A percentile compares a stretch with the other conserved stretches of the same genome.
phyloP scores from a whole-genome alignment of 352 stramenopile species.

The Globisporangium nodosum region DNA sequence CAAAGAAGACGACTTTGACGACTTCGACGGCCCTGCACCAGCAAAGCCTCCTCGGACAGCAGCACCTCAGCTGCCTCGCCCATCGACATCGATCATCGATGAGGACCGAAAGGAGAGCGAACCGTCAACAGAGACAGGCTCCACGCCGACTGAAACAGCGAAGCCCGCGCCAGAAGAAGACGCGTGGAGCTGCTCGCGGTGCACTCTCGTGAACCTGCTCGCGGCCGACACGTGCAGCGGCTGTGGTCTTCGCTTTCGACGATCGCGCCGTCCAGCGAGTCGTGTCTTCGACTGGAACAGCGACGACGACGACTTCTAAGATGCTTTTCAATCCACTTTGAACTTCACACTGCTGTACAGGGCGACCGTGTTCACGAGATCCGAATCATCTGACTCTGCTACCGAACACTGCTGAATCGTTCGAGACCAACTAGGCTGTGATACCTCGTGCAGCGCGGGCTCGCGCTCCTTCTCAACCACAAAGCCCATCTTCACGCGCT shows the following conservation, averaged over 20 bases:
- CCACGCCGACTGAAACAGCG: background rate
- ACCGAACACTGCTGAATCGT: too few species aligned
- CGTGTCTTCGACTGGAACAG: slow-evolving; percentile 31
- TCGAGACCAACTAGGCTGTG: too few species aligned
- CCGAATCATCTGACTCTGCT: too few species aligned
- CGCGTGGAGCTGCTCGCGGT: slow-evolving; percentile 68
- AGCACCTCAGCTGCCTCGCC: background rate
- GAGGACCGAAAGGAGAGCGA: slow-evolving; percentile 48
- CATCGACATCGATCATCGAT: slow-evolving; percentile 15
- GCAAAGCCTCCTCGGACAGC: background rate
- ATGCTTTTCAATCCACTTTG: background rate
- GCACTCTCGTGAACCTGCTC: slow-evolving; percentile 67
- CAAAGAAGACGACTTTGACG: slow-evolving; percentile 20
- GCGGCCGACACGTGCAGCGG: slow-evolving; percentile 52
- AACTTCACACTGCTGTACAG: background rate
- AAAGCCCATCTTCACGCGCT: background rate
- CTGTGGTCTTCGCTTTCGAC: slow-evolving; percentile 65
- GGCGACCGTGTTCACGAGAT: background rate
- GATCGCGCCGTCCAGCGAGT: slow-evolving; percentile 32
- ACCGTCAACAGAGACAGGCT: slow-evolving; percentile 14
- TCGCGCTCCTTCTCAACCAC: background rate
- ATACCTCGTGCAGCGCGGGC: background rate
- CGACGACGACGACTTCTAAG: slow-evolving; percentile 42
- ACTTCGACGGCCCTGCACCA: background rate
- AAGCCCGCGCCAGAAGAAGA: slow-evolving; percentile 9